Base-by-base conservation (phyloP, 495 filamentous ascomycete species). In the Penicillium soppii region DNA sequence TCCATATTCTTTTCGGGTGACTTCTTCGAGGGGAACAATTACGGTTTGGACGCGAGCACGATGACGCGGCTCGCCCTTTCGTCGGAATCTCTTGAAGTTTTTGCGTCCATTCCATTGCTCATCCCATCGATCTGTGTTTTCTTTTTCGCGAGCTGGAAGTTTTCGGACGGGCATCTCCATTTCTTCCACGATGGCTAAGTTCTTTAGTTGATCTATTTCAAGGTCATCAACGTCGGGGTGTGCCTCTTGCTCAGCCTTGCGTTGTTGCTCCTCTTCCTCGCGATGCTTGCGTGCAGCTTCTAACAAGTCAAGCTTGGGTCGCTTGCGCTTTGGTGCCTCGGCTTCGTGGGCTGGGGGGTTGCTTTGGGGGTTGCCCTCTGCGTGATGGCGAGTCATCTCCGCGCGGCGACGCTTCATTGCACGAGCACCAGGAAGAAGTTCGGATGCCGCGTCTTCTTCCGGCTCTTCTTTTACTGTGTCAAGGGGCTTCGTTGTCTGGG, bases 61-160 rank as follows among this genome's bases (percentile, higher is more conserved):
- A 62, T 58, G 61, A 50, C 51, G 57, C 5, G 76, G 69, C 1
- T 75, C 76, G 3, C 78, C 82, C 39, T 82, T 80, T 48, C 83
- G 81, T 4, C 83, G 80, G 56, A 98, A 98, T 56, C 82, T 86
- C 68, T 98, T 98, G 75, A 97, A 98, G 57, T 98, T 97, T 70
- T 91, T 95, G 5, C 92, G 82, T 0, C 95, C 94, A 62, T 97
- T 96, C 95, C 95, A 98, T 29, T 77, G 75, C 2, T 90, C 85
- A 59, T 97, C 84, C 94, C 95, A 97, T 19, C 91, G 80, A 8
- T 81, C 79, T 45, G 78, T 76, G 19, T 74, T 74, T 25, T 67
- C 45, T 73, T 77, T 36, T 75, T 72, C 45, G 22, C 54, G 38
- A 1, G 23, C 15, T 43, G 48, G 47, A 15, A 41, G 43, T 17